Base-by-base conservation (phyloP, 768 basidiomycete species). In the Leucocoprinus sp. region DNA sequence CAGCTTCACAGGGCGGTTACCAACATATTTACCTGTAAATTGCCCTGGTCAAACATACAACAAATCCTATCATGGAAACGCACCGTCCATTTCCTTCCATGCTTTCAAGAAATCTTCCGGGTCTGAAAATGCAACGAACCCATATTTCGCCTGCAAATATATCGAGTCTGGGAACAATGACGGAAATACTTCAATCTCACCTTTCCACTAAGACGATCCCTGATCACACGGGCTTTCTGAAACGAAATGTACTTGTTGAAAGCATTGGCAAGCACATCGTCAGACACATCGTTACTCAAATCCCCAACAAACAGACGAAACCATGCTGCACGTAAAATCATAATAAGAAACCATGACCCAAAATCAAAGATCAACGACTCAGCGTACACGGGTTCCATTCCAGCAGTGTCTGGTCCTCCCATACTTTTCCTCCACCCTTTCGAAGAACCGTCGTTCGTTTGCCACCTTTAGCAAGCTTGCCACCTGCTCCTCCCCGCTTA, bases 51-150 rank as follows among this genome's bases (percentile, higher is more conserved):
- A 38, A 54, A 12, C 41, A 42, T 29, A 22, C 26, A 42, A 22
- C 18, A 21, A 2, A 45, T 43, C n/a, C 7, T 28, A 23, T 23
- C 27, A 28, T 11, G 19, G 21, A 41, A 2, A 31, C 85, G 27
- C 54, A 89, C 93, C 95, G 63, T 97, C 93, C 93, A 96, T 98
- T 63, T 98, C 93, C 61, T 97, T 97, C 95, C 95, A 99, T 14
- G 95, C 95, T 60, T 82, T 93, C 46, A 99, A 62, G 63, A 98
- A 97, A 61, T 99, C 96, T 65, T 99, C 96, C 0, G 96, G 96
- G 58, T 98, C 96, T 35, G 88, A 90, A 64, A 98, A 99, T 1
- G 91, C 91, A 21, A 98, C 91, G 58, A 99, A 99, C 3, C 93
- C 96, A 58, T 83, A 99, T 62, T 90, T 96, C 0, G 95, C 93